Base-by-base conservation (phyloP, 768 basidiomycete species). In the Pilatotrama ljubarskyi region DNA sequence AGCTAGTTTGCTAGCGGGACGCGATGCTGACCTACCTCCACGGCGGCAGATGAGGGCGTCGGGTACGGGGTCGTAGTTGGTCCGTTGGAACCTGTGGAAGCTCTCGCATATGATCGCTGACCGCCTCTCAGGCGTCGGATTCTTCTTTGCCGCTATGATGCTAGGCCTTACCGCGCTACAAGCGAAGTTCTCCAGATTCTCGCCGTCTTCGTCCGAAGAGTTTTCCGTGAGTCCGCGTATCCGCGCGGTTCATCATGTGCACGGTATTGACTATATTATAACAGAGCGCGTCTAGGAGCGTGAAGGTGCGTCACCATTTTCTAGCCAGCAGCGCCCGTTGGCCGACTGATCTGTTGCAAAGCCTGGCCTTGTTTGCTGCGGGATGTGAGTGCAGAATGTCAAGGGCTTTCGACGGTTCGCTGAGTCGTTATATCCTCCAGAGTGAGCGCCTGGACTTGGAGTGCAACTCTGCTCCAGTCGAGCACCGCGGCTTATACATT, bases 381-480 rank as follows among this genome's bases (percentile, higher is more conserved):
- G 80, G 32, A 81, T 82, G 77, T 78, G 36, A 36, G 75, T 64
- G 0, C 5, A 7, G 2, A 1, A 1, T 18, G 24, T 11, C 10
- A 15, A 1, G 13, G 32, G 3, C 18, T 5, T 15, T 11, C 10
- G 26, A 2, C 14, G 20, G 5, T 2, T 14, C 18, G 3, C 18
- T 24, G 20, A 11, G 6, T 9, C 10, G 2, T 18, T 14, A 35
- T 20, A 2, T 44, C 7, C 11, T 11, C 2, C 48, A 79, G 78
- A 52, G 80, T 82, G 8, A 80, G 80, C 55, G 82, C 82, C 0
- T 82, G 80, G 82, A 84, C 82, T 13, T 83, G 81, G 82, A 82
- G 81, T 50, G 82, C 82, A 0, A 83, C 82, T 0, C 73, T 83
- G 14, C 73, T 83, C n/a, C 80, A 81, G 58, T 82, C 81, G 0